Evolutionary conservation across 2,329 filamentous ascomycete species (phyloP).

Genomic region (Cytospora mali): DNA sequence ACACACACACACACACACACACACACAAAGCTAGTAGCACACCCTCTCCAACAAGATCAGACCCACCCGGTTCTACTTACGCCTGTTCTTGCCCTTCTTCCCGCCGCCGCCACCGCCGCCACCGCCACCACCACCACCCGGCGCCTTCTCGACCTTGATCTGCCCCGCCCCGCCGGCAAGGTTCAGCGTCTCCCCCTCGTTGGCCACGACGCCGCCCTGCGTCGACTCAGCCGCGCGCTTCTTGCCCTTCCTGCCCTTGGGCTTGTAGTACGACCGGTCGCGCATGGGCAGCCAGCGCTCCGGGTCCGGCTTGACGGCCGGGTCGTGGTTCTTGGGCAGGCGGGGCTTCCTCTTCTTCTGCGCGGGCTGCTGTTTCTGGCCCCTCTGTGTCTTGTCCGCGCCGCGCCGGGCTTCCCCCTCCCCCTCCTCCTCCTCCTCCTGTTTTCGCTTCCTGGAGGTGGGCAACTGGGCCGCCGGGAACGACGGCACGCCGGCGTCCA

Average conservation of each 20-base stretch:
- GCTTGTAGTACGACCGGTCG: conserved; percentile 84
- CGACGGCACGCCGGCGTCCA: conserved; percentile 66
- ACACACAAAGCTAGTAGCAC: no score
- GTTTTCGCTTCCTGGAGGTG: conserved; percentile 38
- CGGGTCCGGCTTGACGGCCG: conserved; percentile 79
- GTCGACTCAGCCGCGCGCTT: conserved; percentile 77
- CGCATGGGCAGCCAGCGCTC: conserved; percentile 92
- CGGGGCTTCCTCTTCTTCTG: conserved; percentile 49
- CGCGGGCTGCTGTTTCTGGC: conserved; percentile 29
- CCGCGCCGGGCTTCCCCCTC: not conserved
- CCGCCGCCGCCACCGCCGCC: conserved; percentile 36
- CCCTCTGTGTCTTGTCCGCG: no score
- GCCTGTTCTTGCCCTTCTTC: conserved; percentile 36
- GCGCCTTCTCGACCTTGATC: conserved; percentile 65
- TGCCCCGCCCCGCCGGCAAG: conserved; percentile 64
- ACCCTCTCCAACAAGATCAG: not conserved
- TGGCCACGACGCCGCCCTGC: conserved; percentile 82
- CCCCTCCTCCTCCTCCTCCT: not conserved
- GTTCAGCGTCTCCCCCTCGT: conserved; percentile 69
- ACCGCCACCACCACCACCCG: conserved; percentile 30
- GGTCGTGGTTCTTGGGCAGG: conserved; percentile 73
- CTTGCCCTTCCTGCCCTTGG: conserved; percentile 91
- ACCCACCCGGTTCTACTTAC: not conserved
- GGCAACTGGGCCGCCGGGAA: conserved; percentile 53
- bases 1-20: no score